Evolutionary conservation across 768 basidiomycete species (phyloP), one percentile per base, ranked within the genome.

Genomic region (Tylopilus balloui): DNA sequence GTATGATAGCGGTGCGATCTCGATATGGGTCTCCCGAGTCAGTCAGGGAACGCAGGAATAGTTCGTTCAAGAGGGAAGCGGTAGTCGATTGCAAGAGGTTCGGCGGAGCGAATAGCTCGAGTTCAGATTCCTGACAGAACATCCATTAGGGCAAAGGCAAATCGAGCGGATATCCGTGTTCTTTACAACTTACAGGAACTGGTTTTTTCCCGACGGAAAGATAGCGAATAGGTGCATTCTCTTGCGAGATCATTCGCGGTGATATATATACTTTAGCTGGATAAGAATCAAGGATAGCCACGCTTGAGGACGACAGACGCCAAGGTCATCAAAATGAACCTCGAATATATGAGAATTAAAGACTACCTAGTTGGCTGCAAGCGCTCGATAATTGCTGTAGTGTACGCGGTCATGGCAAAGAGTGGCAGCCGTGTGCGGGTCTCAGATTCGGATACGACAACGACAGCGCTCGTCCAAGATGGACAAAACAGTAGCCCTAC

Each of bases 21-120:
- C 4, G 29, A 17, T 23, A 10, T 1, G 32, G 13, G 0, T 37
- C 37, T 24, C 9, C 19, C 11, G 35, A 12, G 19, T 19, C 34
- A n/a, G 17, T 4, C 6, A 46, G 35, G 19, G 58, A 55, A 39
- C 51, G 44, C 14, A 62, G 20, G 48, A 55, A 58, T 8, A 59
- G 24, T 23, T 41, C 45, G 20, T 56, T 68, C 47, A 84, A 60
- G 50, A 84, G 70, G 2, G 81, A 71, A 5, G 83, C 80, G 0
- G 80, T 74, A 1, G 78, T 74, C 6, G 75, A 73, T 52, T 75
- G 77, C 38, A 82, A 59, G 28, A 84, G 69, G 53, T 84, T 84
- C 14, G 83, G 83, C 3, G 81, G 76, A 3, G 71, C 58, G 45
- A 81, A 81, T 1, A 60, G 62, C 42, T 72, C 55, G 0, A 71